A percentile compares a stretch with the other conserved stretches of the same genome.
Evolutionary conservation across 2,329 filamentous ascomycete genomes (phyloP).

Genomic region (Penicillium sp.): DNA sequence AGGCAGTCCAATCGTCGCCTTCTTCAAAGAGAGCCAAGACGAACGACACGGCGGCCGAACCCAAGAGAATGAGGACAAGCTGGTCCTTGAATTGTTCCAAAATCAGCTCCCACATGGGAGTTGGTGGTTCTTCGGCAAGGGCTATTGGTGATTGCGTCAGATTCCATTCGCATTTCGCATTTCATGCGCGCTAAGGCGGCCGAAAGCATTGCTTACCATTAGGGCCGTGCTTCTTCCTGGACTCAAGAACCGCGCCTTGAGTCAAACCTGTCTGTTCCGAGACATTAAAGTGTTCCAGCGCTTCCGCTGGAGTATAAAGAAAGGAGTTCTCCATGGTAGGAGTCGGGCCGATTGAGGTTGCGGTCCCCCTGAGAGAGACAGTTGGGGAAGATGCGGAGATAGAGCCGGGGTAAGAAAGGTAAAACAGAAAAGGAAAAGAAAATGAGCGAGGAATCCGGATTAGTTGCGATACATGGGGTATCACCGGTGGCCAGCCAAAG

Average conservation of each 20-base stretch:
- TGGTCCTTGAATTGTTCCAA: conserved; percentile 99
- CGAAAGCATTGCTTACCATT: conserved; percentile 56
- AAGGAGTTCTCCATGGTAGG: conserved; percentile 61
- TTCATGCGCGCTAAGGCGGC: neutral
- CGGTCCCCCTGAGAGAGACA: conserved; percentile 1
- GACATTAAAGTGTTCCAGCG: conserved; percentile 60
- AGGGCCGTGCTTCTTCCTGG: conserved; percentile 57
- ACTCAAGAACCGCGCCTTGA: conserved; percentile 54
- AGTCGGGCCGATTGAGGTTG: conserved; percentile 13
- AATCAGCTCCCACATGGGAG: conserved; percentile 93
- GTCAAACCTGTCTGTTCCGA: conserved; percentile 58
- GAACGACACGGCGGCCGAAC: conserved; percentile 91
- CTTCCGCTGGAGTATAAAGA: conserved; percentile 55
- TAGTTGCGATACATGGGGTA: conserved; percentile 26
- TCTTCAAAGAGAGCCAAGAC: conserved; percentile 91
- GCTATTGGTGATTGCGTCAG: conserved; percentile 53
- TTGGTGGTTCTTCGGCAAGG: conserved; percentile 88
- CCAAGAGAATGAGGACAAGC: conserved; percentile 91
- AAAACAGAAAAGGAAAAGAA: conserved; percentile 20
- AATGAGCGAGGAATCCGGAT: conserved; percentile 12
- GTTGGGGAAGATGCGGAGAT: conserved; percentile 19
- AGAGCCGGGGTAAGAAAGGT: conserved; percentile 26
- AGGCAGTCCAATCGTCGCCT: conserved; percentile 92
- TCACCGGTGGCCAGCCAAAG: conserved; percentile 25
- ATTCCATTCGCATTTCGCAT: conserved; percentile 16